These are phyloP conservation scores for Fusarium pilosicola DNA, from an alignment of 2,329 filamentous ascomycete species.

Conservation along the genomic window DNA sequence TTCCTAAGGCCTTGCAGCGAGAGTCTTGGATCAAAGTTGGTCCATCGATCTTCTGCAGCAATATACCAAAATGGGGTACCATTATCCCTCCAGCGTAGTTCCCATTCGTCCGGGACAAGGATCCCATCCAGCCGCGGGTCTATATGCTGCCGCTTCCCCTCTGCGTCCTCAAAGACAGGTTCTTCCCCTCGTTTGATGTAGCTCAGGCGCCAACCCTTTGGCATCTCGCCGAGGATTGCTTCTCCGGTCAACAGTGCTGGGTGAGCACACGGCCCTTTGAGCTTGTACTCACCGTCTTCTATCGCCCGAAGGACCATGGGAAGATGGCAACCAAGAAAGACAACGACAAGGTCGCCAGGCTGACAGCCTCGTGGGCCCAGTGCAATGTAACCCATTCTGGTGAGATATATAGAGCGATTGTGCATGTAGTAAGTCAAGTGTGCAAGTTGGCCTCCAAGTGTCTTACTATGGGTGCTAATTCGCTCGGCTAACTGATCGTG, in stretches of 20 bases:
- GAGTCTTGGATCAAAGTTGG: background rate
- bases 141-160: background rate
- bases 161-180: background rate
- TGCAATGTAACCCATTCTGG: background rate
- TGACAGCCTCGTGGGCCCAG: background rate
- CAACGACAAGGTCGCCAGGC: background rate
- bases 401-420: background rate
- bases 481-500: background rate
- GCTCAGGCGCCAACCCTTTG: background rate
- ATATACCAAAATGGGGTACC: conserved; percentile 1
- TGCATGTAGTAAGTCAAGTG: background rate
- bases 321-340: background rate
- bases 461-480: background rate
- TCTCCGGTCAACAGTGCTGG: background rate
- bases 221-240: background rate
- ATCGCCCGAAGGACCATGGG: background rate
- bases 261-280: background rate
- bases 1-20: background rate
- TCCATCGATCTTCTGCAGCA: background rate
- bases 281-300: background rate
- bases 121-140: background rate
- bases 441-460: background rate
- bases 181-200: background rate
- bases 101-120: background rate
- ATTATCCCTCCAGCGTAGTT: background rate